Evolutionary conservation across 495 filamentous ascomycete species (phyloP), one percentile per base, ranked within the genome.

Genomic region (Margaritispora aquatica): DNA sequence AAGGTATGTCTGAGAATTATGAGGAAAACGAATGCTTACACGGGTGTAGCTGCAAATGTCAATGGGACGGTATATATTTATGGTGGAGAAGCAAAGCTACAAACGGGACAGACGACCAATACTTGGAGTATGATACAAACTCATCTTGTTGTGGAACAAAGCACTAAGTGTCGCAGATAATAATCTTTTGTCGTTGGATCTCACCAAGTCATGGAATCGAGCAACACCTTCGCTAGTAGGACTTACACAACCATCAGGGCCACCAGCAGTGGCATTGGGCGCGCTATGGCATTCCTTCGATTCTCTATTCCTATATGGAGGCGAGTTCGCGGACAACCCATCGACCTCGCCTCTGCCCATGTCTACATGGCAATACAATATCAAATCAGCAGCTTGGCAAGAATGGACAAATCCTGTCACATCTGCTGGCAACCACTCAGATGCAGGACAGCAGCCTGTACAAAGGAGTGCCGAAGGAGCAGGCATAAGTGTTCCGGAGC

Each of bases 31-130:
- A 26, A 15, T 5, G 34, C 57, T 64, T 15, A 64, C 56, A 51
- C 34, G 26, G 7, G n/a, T 23, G 31, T 29, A 65, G 59, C 41
- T 54, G 63, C 63, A 9, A 65, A 62, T 56, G 79, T 90, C 2
- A 88, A 89, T 53, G 88, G 87, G 26, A 90, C 84, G 0, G 68
- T 90, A 20, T 90, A 88, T 64, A 76, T 89, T n/a, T 90, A 89
- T 60, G 88, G 88, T 31, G 88, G 88, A 11, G 78, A 85, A 34
- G 74, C 77, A 2, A 85, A 73, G 21, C 77, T 69, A 4, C 64
- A 73, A 9, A 58, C 73, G 19, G 73, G 77, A 7, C 87, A 90
- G 68, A 75, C 58, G 1, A 60, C 65, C 2, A 68, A 86, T 64
- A 84, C 79, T 19, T 90, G 87, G 87, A 87, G 83, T 88, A 76